Conservation (phyloP, 176 grass and related monocot genomes). For the Eleusine coracana region DNA sequence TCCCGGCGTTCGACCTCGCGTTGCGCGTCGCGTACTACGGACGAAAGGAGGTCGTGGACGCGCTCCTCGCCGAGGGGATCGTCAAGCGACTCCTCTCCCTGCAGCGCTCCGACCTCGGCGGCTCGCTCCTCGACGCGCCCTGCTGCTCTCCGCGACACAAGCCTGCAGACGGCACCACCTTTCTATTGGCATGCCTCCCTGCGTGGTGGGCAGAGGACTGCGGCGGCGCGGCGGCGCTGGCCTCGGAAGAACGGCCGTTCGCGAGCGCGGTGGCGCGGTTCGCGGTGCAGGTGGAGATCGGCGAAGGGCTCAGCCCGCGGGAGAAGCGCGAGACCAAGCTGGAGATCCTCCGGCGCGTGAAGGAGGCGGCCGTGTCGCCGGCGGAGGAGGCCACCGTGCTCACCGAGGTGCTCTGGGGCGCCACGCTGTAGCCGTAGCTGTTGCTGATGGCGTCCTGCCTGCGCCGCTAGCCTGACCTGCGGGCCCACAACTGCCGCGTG, state of each 20-base stretch:
- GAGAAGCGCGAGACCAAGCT: constrained; percentile 71
- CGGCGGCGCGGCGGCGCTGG: not conserved
- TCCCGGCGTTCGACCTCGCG: constrained; percentile 59
- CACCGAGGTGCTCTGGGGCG: constrained; percentile 81
- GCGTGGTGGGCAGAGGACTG: not conserved
- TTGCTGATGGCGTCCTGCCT: not conserved
- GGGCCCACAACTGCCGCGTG: constrained; percentile 11
- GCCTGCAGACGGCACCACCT: not conserved
- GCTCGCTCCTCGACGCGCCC: constrained; percentile 37
- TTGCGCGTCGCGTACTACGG: constrained; percentile 72
- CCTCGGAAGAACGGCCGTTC: constrained; percentile 47
- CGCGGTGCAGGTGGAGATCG: constrained; percentile 84
- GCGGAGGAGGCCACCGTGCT: constrained; percentile 66
- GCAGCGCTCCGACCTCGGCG: constrained; percentile 63
- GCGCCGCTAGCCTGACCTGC: not conserved
- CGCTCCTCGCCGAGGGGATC: constrained; percentile 74
- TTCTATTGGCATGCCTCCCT: constrained; percentile 25
- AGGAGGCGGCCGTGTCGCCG: constrained; percentile 59
- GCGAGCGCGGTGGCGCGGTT: constrained; percentile 74
- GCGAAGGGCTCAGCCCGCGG: constrained; percentile 59
- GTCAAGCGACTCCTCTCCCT: constrained; percentile 81
- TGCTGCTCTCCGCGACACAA: constrained; percentile 10
- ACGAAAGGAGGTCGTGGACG: constrained; percentile 71
- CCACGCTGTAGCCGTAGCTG: constrained; percentile 47
- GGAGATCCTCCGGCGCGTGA: constrained; percentile 69